Conservation (phyloP, 805 yeast species). For the Zygoascus biomembranicola region DNA sequence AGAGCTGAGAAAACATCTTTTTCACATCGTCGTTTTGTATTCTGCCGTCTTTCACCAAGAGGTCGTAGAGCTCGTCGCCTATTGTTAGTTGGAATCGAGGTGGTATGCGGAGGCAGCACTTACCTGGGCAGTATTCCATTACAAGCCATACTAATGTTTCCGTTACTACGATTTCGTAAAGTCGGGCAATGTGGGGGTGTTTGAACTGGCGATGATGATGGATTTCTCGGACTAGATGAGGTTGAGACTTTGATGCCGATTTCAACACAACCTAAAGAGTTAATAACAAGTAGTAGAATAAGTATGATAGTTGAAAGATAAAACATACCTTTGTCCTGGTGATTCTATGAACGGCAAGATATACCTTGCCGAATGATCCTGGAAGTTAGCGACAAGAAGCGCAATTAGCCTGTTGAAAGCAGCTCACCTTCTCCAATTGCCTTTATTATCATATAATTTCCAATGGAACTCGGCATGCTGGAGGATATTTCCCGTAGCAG, state of each 20-base stretch:
- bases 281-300: not conserved
- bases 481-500: conserved; percentile 42
- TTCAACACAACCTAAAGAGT: conserved; percentile 59
- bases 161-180: conserved; percentile 79
- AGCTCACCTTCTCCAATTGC: conserved; percentile 81
- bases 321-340: conserved; percentile 49
- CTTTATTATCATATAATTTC: conserved; percentile 64
- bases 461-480: conserved; percentile 53
- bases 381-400: not conserved
- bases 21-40: conserved; percentile 17
- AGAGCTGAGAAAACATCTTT: conserved; percentile 31
- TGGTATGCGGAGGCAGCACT: conserved; percentile 10
- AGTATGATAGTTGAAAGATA: not conserved
- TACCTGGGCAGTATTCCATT: conserved; percentile 69
- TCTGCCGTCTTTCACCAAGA: conserved; percentile 25
- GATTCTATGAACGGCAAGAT: conserved; percentile 69
- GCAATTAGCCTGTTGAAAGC: too few species aligned
- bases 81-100: not conserved
- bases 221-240: conserved; percentile 83
- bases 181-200: conserved; percentile 74
- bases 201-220: conserved; percentile 78
- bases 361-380: conserved; percentile 77
- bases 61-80: conserved; percentile 33
- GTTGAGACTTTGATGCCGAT: conserved; percentile 66
- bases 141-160: conserved; percentile 80